phyloP scores from a whole-genome alignment of 1,284 basidiomycete genomes.

The Sutorius eximius region DNA sequence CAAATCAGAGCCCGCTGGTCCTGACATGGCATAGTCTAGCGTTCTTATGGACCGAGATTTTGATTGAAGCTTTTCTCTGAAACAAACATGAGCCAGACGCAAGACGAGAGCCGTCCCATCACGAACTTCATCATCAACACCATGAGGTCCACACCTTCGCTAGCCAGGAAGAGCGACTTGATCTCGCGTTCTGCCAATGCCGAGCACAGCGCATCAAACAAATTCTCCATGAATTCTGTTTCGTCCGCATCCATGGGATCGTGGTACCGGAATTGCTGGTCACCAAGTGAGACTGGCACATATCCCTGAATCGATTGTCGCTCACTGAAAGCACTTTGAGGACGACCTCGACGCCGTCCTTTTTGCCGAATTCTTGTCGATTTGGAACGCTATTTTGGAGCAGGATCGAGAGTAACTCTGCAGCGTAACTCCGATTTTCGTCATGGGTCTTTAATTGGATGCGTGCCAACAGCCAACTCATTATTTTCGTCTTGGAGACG shows the following conservation, averaged over 20 bases:
- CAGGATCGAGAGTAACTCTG: slow-evolving; percentile 87
- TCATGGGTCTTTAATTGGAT: slow-evolving; percentile 73
- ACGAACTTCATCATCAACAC: slow-evolving; percentile 90
- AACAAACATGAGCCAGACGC: slow-evolving; percentile 13
- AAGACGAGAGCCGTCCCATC: not conserved
- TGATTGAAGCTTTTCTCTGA: slow-evolving; percentile 80
- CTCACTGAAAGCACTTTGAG: slow-evolving; percentile 82
- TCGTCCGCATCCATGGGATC: slow-evolving; percentile 89
- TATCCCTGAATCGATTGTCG: slow-evolving; percentile 14
- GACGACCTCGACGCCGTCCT: slow-evolving; percentile 77
- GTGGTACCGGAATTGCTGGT: slow-evolving; percentile 79
- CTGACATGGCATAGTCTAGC: slow-evolving; percentile 89
- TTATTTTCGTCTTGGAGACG: slow-evolving; percentile 69
- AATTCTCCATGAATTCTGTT: slow-evolving; percentile 95
- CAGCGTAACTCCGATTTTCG: slow-evolving; percentile 85
- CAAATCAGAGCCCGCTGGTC: slow-evolving; percentile 67
- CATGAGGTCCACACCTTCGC: slow-evolving; percentile 96
- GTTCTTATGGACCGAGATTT: slow-evolving; percentile 85
- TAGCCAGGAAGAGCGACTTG: slow-evolving; percentile 82
- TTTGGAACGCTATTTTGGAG: slow-evolving; percentile 74
- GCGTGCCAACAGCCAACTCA: slow-evolving; percentile 82
- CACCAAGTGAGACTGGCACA: slow-evolving; percentile 17
- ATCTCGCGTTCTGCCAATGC: slow-evolving; percentile 71
- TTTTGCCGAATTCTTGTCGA: slow-evolving; percentile 60
- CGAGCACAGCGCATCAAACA: slow-evolving; percentile 89